Percentiles rank a stretch among this genome's conserved stretches.
These are phyloP conservation scores for Cutaneotrichosporon mucoides DNA, from an alignment of 1,284 basidiomycete species.

Conservation along the genomic window DNA sequence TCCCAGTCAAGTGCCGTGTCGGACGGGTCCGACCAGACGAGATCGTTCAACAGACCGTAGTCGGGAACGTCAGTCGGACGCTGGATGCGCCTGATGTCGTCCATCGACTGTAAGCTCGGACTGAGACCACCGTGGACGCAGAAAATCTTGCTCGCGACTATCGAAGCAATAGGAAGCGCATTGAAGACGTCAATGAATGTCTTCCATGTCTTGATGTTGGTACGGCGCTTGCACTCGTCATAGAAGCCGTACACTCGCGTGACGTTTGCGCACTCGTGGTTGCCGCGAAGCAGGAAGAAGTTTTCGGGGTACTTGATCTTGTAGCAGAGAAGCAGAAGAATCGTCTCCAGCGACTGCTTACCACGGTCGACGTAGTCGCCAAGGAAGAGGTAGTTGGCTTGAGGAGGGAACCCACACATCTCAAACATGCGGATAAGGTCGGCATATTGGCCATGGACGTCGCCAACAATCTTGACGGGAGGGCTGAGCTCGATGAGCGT, in stretches of 20 bases:
- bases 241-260: slow-evolving; percentile 99
- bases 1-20: slow-evolving; percentile 99
- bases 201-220: slow-evolving; percentile 99
- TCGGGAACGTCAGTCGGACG: slow-evolving; percentile 99
- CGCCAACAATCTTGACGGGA: slow-evolving; percentile 98
- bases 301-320: slow-evolving; percentile 99
- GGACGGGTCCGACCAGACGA: slow-evolving; percentile 97
- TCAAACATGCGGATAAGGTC: slow-evolving; percentile 98
- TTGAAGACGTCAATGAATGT: slow-evolving; percentile 99
- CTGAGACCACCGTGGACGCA: slow-evolving; percentile 98
- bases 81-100: slow-evolving; percentile 97
- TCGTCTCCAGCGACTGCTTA: slow-evolving; percentile 97
- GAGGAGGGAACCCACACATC: slow-evolving; percentile 98
- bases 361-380: slow-evolving; percentile 99
- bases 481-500: slow-evolving; percentile 96
- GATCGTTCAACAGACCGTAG: slow-evolving; percentile 93
- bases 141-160: slow-evolving; percentile 99
- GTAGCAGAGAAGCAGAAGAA: slow-evolving; percentile 93
- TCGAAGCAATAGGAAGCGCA: slow-evolving; percentile 94
- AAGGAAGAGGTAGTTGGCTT: slow-evolving; percentile 96
- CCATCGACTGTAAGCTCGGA: slow-evolving; percentile 94
- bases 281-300: slow-evolving; percentile 96
- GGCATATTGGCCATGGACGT: slow-evolving; percentile 98
- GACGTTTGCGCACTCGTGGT: slow-evolving; percentile 99
- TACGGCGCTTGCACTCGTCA: slow-evolving; percentile 98